Conservation (phyloP, 129 eudicot genomes). For the Chrysanthemum lavandulifolium region DNA sequence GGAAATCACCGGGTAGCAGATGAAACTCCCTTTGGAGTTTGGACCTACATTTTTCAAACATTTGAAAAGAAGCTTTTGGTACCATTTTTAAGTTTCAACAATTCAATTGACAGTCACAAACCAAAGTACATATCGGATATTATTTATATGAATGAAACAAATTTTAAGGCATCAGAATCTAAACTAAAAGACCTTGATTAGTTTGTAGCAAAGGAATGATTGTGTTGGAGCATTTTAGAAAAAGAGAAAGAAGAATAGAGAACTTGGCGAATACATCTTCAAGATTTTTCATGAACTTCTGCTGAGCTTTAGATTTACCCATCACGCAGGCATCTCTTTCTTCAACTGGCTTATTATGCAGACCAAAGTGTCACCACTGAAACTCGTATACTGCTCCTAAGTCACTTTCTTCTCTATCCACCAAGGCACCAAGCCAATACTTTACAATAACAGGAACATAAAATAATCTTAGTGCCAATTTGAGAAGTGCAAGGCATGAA, state of each 20-base stretch:
- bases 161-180: neutral
- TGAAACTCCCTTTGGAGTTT: slow-evolving; percentile 74
- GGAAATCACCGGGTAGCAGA: too few species aligned
- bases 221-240: neutral
- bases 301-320: slow-evolving; percentile 87
- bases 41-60: slow-evolving; percentile 43
- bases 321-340: slow-evolving; percentile 88
- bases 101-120: neutral
- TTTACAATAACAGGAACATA: too few species aligned
- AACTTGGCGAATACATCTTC: slow-evolving; percentile 79
- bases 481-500: too few species aligned
- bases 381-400: too few species aligned
- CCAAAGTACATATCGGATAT: too few species aligned
- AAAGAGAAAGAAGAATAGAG: neutral
- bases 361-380: slow-evolving; percentile 22
- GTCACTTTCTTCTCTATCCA: too few species aligned
- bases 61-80: neutral
- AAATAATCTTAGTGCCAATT: too few species aligned
- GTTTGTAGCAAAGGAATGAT: neutral
- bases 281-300: slow-evolving; percentile 64
- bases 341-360: slow-evolving; percentile 82
- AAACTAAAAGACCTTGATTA: neutral
- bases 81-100: neutral
- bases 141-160: too few species aligned
- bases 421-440: too few species aligned